Evolutionary conservation across 1,139 yeast species (phyloP).

Genomic region (Blastobotrys apis): DNA sequence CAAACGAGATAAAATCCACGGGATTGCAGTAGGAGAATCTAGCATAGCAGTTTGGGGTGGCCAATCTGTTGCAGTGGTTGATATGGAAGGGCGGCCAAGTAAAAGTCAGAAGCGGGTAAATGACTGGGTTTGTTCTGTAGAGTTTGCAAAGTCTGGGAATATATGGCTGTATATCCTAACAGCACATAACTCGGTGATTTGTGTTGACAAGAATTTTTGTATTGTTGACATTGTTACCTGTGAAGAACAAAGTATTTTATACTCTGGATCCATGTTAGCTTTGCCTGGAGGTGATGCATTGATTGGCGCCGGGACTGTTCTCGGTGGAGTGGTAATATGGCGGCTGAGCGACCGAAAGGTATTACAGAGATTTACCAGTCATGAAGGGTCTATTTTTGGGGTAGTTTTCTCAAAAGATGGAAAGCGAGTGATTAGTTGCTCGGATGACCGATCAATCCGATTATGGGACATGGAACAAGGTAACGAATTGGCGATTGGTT

Average conservation of each 20-base stretch:
- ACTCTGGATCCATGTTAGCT: constrained; percentile 73
- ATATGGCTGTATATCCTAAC: constrained; percentile 49
- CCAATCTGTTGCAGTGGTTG: constrained; percentile 54
- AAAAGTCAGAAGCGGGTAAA: constrained; percentile 43
- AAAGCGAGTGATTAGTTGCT: constrained; percentile 64
- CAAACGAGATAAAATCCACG: constrained; percentile 72
- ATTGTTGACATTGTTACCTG: constrained; percentile 47
- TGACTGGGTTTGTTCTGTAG: constrained; percentile 75
- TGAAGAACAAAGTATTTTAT: constrained; percentile 75
- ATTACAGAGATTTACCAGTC: constrained; percentile 58
- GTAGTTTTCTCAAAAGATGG: constrained; percentile 61
- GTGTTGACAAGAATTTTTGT: constrained; percentile 37
- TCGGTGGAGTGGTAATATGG: constrained; percentile 86
- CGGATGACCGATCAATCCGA: constrained; percentile 87
- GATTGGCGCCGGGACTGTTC: constrained; percentile 87
- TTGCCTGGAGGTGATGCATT: constrained; percentile 41
- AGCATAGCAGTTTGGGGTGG: constrained; percentile 63
- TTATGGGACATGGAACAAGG: constrained; percentile 62
- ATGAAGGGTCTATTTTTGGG: constrained; percentile 89
- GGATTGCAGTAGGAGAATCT: constrained; percentile 44
- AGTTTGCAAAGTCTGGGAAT: constrained; percentile 42
- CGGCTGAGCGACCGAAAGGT: constrained; percentile 39
- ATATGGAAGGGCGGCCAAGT: constrained; percentile 32
- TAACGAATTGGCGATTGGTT: constrained; percentile 63
- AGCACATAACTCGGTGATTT: constrained; percentile 71